Conservation (phyloP, 441 rosid genomes). For the Croton laevigatus region DNA sequence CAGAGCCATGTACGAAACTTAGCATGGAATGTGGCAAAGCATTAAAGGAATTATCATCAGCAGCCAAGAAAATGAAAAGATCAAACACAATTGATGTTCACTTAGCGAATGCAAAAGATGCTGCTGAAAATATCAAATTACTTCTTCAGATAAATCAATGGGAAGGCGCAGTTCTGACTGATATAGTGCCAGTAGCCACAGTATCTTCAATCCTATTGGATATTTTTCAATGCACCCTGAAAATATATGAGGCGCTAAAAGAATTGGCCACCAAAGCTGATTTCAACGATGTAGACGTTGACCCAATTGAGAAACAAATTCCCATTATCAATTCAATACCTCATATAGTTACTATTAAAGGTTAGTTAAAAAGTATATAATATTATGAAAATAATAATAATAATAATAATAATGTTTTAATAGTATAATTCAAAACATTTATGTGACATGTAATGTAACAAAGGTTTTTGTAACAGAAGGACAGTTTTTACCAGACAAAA, state of each 20-base stretch:
- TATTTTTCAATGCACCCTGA: neutral
- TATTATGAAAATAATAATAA: no score
- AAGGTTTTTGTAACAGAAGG: no score
- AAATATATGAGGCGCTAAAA: constrained; percentile 2
- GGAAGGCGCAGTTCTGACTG: neutral
- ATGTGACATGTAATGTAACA: no score
- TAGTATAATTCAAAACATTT: no score
- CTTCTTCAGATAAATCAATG: neutral
- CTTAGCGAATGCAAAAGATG: neutral
- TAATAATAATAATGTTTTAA: no score
- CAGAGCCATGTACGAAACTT: constrained; percentile 36
- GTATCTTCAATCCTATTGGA: neutral
- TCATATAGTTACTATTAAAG: no score
- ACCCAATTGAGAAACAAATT: neutral
- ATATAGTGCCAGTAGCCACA: neutral
- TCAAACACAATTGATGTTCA: neutral
- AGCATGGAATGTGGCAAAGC: constrained; percentile 53
- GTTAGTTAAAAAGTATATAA: no score
- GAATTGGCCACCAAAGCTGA: constrained; percentile 11
- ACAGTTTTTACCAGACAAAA: no score
- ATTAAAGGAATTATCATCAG: constrained; percentile 42
- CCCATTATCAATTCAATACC: no score
- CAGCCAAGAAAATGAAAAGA: constrained; percentile 44
- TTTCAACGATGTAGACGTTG: constrained; percentile 1
- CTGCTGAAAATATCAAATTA: neutral